Evolutionary conservation across 495 filamentous ascomycete species (phyloP), one percentile per base, ranked within the genome.

Genomic region (Penicillium diatomitis): DNA sequence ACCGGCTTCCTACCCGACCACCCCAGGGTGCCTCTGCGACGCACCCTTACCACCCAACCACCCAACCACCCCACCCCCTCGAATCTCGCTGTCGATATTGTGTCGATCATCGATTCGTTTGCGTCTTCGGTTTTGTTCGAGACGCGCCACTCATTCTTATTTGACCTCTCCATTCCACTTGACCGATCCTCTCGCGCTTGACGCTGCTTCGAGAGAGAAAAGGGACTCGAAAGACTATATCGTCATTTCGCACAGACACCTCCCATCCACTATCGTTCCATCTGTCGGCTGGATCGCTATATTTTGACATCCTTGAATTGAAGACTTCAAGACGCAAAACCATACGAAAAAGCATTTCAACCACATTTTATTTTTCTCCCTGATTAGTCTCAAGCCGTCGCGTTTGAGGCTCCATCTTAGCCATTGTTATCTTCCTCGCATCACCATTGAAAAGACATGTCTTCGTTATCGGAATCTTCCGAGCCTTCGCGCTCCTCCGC

Each of bases 261-360:
- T 57, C 58, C 20, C 20, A 20, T 20, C 20, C 20, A 20, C 20
- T 20, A 20, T 20, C 2, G 20, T 20, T 55, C 55, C 46, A 55
- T 53, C 55, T 64, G 64, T 69, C 66, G 66, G 53, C 66, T 56
- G 62, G 64, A 65, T 70, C 67, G 67, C 65, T 64, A 68, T 55
- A 46, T 52, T 47, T 57, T 43, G 55, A 46, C 47, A 41, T 53
- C 50, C 46, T 37, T 35, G 20, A 52, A 46, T 52, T 41, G 46
- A 52, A 49, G 39, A 50, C 51, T 52, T 41, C 20, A 45, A 44
- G 44, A 51, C 53, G 51, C 49, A 41, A 51, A 42, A 43, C 32
- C 10, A 9, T n/a, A 20, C 36, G 50, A 54, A 53, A 54, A 48
- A 45, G 38, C 36, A 39, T 39, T 44, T 44, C 31, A 0, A 6